These are phyloP conservation scores for Peterozyma xylosa DNA, from an alignment of 805 yeast species.

Conservation along the genomic window DNA sequence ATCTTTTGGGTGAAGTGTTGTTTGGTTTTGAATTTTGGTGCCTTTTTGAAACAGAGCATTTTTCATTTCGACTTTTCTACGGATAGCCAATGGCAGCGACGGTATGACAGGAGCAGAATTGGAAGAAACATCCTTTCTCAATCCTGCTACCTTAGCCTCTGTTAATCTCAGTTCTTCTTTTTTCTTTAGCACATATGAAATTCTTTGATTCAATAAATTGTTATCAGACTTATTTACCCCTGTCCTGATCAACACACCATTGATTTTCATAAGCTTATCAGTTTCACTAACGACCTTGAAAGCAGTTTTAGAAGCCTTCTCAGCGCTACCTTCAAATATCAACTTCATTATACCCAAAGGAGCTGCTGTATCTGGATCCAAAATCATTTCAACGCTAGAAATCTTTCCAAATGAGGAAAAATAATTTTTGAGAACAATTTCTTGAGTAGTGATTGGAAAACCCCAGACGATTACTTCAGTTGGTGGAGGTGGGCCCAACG, in stretches of 20 bases:
- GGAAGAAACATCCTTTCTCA: too few relatives aligned
- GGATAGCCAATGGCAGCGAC: slow-evolving; percentile 1
- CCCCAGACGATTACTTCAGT: slow-evolving; percentile 66
- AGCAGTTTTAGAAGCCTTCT: slow-evolving; percentile 40
- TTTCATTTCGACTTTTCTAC: too few relatives aligned
- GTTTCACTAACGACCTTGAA: slow-evolving; percentile 32
- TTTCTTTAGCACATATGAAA: slow-evolving; percentile 20
- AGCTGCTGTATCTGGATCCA: slow-evolving; percentile 69
- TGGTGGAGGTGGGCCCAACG: slow-evolving; percentile 70
- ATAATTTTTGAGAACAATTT: slow-evolving; percentile 37
- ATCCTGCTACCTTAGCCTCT: slow-evolving; percentile 6
- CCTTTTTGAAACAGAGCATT: neutral
- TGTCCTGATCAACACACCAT: slow-evolving; percentile 45
- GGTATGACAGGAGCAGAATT: too few relatives aligned
- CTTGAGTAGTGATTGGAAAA: slow-evolving; percentile 45
- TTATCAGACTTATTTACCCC: slow-evolving; percentile 41
- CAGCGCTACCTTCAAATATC: slow-evolving; percentile 51
- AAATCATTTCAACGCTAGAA: slow-evolving; percentile 46
- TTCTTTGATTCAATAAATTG: slow-evolving; percentile 26
- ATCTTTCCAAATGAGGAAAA: slow-evolving; percentile 60
- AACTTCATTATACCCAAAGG: slow-evolving; percentile 69
- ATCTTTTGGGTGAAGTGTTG: neutral
- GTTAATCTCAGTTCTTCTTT: slow-evolving; percentile 16
- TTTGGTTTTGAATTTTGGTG: neutral
- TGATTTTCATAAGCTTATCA: slow-evolving; percentile 34